Evolutionary conservation across 352 stramenopile species (phyloP), one percentile per base, ranked within the genome.

Genomic region (Phytophthora sojae): DNA sequence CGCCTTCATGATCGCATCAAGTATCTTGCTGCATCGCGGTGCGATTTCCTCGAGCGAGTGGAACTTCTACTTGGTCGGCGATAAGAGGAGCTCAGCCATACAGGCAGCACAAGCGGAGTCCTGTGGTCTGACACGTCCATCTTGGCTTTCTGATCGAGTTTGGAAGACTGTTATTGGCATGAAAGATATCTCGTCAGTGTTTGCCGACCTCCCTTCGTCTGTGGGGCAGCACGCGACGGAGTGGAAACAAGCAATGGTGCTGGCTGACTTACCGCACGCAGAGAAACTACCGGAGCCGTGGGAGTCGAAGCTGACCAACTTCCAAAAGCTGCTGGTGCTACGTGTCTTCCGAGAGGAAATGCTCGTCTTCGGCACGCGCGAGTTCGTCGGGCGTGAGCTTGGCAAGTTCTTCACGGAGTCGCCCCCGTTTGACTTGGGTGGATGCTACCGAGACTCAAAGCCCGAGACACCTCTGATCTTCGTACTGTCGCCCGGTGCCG

Each of bases 401-500:
- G 93, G 95, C 7, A 69, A 69, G 19, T 86, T 89, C 29, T 99
- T 98, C 77, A 96, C 83, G 0, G 90, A 98, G 71, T 96, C 93
- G 35, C 94, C 94, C 0, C 91, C 93, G 0, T 99, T 99, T 47
- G 93, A 99, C 75, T 79, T 99, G 14, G 76, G 92, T 32, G 93
- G 89, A 12, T 96, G 93, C 44, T 99, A 97, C 76, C 78, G 75
- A n/a, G 95, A 98, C 64, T 98, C 93, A 3, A 96, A 87, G n/a
- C 84, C 84, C 6, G 82, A 91, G 54, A 98, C 92, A 19, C 96
- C 96, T 12, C 73, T 99, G 26, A 98, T 98, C 55, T 98, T 99
- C 66, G 92, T 99, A 45, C 71, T 98, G 2, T 98, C 82, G 6
- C 91, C 94, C 21, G 96, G 96, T 39, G 96, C 95, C 1, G 96